A percentile compares a stretch with the other conserved stretches of the same genome.
These are phyloP conservation scores for Coniochaeta ligniaria DNA, from an alignment of 2,329 filamentous ascomycete species.

Conservation along the genomic window DNA sequence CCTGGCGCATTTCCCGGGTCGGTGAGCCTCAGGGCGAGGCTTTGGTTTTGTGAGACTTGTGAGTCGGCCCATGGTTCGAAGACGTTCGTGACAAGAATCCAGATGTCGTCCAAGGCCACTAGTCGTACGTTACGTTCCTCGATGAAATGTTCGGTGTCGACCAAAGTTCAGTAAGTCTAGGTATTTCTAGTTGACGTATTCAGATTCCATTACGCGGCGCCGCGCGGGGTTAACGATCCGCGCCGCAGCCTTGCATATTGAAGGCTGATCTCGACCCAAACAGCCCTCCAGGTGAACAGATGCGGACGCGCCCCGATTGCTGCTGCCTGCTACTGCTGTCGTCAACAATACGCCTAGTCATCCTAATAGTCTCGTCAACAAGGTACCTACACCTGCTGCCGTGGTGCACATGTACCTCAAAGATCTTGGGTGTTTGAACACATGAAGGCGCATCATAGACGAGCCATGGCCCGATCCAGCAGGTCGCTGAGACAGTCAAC, in stretches of 20 bases:
- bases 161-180: background rate
- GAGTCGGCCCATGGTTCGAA: background rate
- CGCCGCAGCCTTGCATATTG: background rate
- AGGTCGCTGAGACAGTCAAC: background rate
- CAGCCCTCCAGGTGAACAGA: background rate
- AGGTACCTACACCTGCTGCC: background rate
- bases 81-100: background rate
- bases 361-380: background rate
- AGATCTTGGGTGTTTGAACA: background rate
- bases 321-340: background rate
- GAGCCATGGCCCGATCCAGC: background rate
- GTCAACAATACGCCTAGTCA: background rate
- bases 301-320: background rate
- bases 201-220: background rate
- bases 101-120: background rate
- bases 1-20: background rate
- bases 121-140: background rate
- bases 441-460: background rate
- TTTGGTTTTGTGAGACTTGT: background rate
- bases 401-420: background rate
- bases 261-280: background rate
- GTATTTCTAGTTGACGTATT: background rate
- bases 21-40: background rate
- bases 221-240: background rate
- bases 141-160: background rate